Evolutionary conservation across 2,329 filamentous ascomycete genomes (phyloP).

Genomic region (Calonectria montana): DNA sequence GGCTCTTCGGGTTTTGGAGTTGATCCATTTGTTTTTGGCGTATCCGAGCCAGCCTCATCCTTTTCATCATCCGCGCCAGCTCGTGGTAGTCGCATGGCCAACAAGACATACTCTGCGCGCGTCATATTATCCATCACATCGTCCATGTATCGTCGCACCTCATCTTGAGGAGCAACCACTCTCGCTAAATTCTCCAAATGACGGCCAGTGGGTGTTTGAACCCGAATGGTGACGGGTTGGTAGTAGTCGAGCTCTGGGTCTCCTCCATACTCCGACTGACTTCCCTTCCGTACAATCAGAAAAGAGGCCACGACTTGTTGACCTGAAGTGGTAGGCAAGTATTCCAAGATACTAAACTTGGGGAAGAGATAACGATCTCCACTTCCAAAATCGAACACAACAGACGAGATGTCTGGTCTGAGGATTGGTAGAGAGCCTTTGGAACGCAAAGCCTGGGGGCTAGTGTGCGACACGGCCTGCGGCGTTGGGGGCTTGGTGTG

Average conservation of each 20-base stretch:
- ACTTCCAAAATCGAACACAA: conserved; percentile 77
- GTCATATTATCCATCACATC: conserved; percentile 77
- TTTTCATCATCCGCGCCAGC: conserved; percentile 46
- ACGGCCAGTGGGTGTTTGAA: conserved; percentile 65
- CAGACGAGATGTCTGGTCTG: conserved; percentile 72
- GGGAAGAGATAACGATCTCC: conserved; percentile 85
- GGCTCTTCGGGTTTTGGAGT: conserved; percentile 44
- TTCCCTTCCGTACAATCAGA: conserved; percentile 79
- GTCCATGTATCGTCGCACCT: conserved; percentile 75
- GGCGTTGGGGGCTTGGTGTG: conserved; percentile 35
- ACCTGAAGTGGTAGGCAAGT: conserved; percentile 60
- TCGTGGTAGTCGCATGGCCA: conserved; percentile 74
- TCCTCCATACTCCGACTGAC: conserved; percentile 72
- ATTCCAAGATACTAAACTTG: conserved; percentile 81
- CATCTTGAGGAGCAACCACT: conserved; percentile 71
- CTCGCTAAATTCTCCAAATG: conserved; percentile 70
- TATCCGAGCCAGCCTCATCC: conserved; percentile 43
- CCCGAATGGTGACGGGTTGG: conserved; percentile 76
- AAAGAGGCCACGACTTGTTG: conserved; percentile 80
- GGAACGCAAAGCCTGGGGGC: conserved; percentile 68
- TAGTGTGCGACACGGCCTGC: conserved; percentile 38
- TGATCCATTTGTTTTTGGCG: conserved; percentile 45
- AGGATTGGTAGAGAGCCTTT: conserved; percentile 66
- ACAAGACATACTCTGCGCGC: conserved; percentile 73
- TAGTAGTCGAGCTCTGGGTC: conserved; percentile 77